Base-by-base conservation (phyloP, 257 asterid genomes). In the Fraxinus quadrangulata region DNA sequence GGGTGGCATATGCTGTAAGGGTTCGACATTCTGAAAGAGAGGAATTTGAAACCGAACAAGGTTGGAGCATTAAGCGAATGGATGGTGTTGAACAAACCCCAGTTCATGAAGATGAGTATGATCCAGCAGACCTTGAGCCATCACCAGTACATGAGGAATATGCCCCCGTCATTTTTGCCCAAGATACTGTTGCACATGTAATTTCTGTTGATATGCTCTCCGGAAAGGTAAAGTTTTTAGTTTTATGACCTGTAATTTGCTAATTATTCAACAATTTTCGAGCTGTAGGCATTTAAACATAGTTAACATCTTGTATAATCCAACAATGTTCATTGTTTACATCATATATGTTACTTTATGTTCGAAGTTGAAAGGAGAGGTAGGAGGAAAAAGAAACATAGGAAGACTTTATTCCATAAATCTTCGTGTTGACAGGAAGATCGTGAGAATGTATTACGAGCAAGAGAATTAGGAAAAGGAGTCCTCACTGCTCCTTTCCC, bases 161-260 rank as follows among this genome's bases (percentile, higher is more conserved):
- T 74, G 99, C 97, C 59, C 99, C 99, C 0, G 99, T 93, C 71
- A 93, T 93, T 77, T 96, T 96, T 81, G 99, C 99, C 16, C 99
- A 96, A 82, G 99, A 96, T 75, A 93, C 98, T 21, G 91, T 96
- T 65, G 91, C 97, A 10, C 99, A 96, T 80, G 97, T 96, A 6
- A 89, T 96, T 66, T 96, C 99, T 47, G 90, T 96, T 73, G 99
- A 96, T 81, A 80, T 96, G 92, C 91, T 96, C 23, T 92, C 99
- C 0, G 99, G 99, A 79, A 91, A 96, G 97, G 99, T 93, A 82
- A 80, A 69, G 4, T 61, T 75, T 59, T 71, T 59, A 21, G 13
- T 24, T 17, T 5, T 61, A 7, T 49, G 16, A 54, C 24, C n/a
- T 33, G 34, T 31, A 8, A 74, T 28, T 71, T 4, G 16, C 39